Conservation (phyloP, 768 basidiomycete genomes). For the Pisolithus tinctorius region DNA sequence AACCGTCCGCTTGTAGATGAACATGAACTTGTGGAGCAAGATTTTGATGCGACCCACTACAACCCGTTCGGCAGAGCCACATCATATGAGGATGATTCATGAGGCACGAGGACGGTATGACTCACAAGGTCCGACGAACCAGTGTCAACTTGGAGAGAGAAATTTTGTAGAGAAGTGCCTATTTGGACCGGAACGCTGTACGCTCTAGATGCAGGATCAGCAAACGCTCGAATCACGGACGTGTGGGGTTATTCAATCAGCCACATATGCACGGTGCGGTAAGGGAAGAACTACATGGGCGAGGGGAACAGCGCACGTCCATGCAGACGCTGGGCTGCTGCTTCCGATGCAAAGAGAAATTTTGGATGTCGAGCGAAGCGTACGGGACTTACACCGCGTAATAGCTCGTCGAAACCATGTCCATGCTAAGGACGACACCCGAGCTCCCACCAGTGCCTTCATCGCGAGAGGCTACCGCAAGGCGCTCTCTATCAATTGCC, state of each 20-base stretch:
- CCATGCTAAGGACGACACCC: slow-evolving; percentile 54
- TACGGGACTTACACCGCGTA: slow-evolving; percentile 52
- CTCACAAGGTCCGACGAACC: slow-evolving; percentile 77
- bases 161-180: slow-evolving; percentile 41
- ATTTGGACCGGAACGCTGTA: slow-evolving; percentile 59
- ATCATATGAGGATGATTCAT: neutral
- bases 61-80: neutral
- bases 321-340: neutral
- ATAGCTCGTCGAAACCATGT: slow-evolving; percentile 45
- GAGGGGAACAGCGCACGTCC: neutral
- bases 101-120: slow-evolving; percentile 6
- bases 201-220: slow-evolving; percentile 33
- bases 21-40: slow-evolving; percentile 54
- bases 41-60: slow-evolving; percentile 70
- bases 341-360: neutral
- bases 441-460: slow-evolving; percentile 41
- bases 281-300: too few species aligned
- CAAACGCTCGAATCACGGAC: neutral
- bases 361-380: neutral
- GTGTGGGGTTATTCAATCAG: too few species aligned
- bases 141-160: slow-evolving; percentile 70
- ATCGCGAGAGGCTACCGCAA: slow-evolving; percentile 14
- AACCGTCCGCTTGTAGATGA: slow-evolving; percentile 35
- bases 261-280: too few species aligned
- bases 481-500: slow-evolving; percentile 8